Evolutionary conservation across 371 early-diverging fungal genomes (phyloP).

Genomic region (Umbelopsis sp.): DNA sequence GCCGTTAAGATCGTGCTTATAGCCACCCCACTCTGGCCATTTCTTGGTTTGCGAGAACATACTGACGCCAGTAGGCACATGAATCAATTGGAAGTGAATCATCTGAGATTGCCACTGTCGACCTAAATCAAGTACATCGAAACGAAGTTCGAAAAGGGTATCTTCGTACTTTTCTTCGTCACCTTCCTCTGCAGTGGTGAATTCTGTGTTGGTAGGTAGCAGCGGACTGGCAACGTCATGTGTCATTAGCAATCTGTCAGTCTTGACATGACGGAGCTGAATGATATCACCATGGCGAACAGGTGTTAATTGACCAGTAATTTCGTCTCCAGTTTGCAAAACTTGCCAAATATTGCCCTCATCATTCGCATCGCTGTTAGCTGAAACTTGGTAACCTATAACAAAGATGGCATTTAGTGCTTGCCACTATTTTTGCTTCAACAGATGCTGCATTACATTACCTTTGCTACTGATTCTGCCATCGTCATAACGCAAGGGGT

Average conservation of each 20-base stretch:
- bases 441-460: slow-evolving; percentile 4
- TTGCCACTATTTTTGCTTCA: background rate
- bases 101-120: slow-evolving; percentile 60
- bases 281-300: slow-evolving; percentile 71
- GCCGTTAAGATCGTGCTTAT: slow-evolving; percentile 95
- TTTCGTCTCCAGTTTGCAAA: slow-evolving; percentile 51
- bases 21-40: slow-evolving; percentile 96
- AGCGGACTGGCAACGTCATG: slow-evolving; percentile 98
- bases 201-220: slow-evolving; percentile 94
- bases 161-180: slow-evolving; percentile 59
- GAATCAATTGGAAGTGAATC: slow-evolving; percentile 69
- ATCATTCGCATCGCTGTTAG: slow-evolving; percentile 71
- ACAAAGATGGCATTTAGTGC: background rate
- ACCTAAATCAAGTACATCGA: slow-evolving; percentile 55
- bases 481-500: slow-evolving; percentile 93
- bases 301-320: slow-evolving; percentile 24
- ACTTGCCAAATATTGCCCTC: slow-evolving; percentile 87
- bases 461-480: slow-evolving; percentile 87
- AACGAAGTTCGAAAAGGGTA: slow-evolving; percentile 67
- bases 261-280: slow-evolving; percentile 71
- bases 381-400: slow-evolving; percentile 92
- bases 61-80: slow-evolving; percentile 81
- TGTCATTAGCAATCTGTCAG: slow-evolving; percentile 77
- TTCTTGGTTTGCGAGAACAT: slow-evolving; percentile 75
- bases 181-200: slow-evolving; percentile 73